A percentile compares a stretch with the other conserved stretches of the same genome.
Evolutionary conservation across 1,139 yeast genomes (phyloP).

Genomic region (Debaryomycetaceae sp.): DNA sequence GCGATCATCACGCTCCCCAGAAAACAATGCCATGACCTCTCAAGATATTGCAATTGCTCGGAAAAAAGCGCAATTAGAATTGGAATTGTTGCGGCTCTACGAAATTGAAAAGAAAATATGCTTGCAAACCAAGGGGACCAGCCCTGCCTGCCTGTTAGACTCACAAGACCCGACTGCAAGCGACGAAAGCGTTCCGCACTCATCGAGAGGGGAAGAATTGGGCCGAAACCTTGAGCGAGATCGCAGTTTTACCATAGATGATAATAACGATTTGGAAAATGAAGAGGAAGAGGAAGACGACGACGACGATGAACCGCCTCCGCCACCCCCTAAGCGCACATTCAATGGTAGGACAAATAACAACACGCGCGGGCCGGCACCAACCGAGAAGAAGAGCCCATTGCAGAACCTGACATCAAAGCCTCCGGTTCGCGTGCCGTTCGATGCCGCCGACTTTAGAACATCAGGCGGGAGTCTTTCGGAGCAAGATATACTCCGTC

Average conservation of each 20-base stretch:
- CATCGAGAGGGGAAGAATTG: conserved; percentile 26
- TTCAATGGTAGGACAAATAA: conserved; percentile 4
- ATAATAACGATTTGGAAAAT: too few relatives aligned
- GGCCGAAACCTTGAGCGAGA: conserved; percentile 22
- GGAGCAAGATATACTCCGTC: conserved; percentile 21
- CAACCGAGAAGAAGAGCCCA: conserved; percentile 1
- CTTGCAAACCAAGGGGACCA: conserved; percentile 10
- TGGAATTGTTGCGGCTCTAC: conserved; percentile 28
- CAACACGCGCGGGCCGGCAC: conserved; percentile 4
- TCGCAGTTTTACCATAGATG: conserved; percentile 7
- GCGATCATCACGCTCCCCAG: too few relatives aligned
- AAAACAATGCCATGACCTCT: not conserved
- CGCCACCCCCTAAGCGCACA: conserved; percentile 39
- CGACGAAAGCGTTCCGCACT: conserved; percentile 24
- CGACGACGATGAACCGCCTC: conserved; percentile 31
- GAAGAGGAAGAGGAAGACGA: too few relatives aligned
- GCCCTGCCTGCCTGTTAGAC: conserved; percentile 5
- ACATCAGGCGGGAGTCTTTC: conserved; percentile 13
- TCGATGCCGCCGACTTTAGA: conserved; percentile 30
- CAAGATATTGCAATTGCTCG: conserved; percentile 13
- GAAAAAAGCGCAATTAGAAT: conserved; percentile 29
- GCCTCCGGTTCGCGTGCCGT: conserved; percentile 13
- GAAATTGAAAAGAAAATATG: conserved; percentile 22
- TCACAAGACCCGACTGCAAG: conserved; percentile 21
- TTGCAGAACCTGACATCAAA: conserved; percentile 1